Percentiles rank a stretch among this genome's conserved stretches.
Conservation (phyloP, 768 basidiomycete genomes). For the Lenzites betulinus region DNA sequence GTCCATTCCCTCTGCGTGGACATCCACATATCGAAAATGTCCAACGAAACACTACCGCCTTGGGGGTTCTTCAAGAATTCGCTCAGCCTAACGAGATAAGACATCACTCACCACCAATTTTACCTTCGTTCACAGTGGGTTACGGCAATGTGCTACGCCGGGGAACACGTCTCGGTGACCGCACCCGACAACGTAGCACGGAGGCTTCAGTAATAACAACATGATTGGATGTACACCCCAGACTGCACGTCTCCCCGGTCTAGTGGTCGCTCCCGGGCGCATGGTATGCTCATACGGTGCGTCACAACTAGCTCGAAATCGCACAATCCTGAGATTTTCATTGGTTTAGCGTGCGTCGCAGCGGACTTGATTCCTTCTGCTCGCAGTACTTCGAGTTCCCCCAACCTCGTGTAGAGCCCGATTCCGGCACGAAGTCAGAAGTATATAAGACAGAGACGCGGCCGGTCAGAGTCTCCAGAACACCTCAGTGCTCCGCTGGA, state of each 20-base stretch:
- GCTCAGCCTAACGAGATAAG: neutral
- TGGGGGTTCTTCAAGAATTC: neutral
- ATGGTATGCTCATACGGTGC: neutral
- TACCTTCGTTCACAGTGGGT: conserved; percentile 2
- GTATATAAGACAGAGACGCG: neutral
- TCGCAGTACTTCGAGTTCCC: neutral
- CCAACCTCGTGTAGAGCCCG: neutral
- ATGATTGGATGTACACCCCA: neutral
- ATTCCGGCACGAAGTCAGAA: neutral
- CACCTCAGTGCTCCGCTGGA: conserved; percentile 1
- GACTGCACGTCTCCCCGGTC: neutral
- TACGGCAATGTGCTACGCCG: conserved; percentile 3
- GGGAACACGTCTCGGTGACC: neutral
- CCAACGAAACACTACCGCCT: neutral
- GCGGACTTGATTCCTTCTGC: neutral
- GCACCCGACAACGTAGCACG: neutral
- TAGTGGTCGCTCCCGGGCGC: neutral
- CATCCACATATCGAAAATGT: neutral
- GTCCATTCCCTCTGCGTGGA: neutral
- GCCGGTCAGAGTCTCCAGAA: conserved; percentile 5
- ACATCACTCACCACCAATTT: neutral
- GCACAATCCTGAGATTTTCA: neutral
- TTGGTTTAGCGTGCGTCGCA: neutral
- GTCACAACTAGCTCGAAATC: neutral
- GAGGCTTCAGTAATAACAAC: neutral